Percentiles rank a stretch among this genome's conserved stretches.
phyloP scores from a whole-genome alignment of 768 basidiomycete species.

The Pisolithus orientalis region DNA sequence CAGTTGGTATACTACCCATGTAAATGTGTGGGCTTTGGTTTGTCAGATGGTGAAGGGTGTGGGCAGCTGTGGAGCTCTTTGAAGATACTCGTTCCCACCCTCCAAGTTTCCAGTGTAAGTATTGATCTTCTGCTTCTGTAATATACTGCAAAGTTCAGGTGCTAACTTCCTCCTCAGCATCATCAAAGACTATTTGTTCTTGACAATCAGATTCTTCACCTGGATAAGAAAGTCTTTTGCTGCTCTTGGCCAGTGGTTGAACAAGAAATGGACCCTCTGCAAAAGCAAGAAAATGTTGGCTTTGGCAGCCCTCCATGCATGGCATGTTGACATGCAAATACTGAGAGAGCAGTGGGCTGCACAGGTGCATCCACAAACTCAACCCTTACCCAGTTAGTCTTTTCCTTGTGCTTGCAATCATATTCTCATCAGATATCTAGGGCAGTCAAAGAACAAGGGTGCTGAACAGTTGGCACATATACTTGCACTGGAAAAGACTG shows the following conservation, averaged over 20 bases:
- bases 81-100: constrained; percentile 13
- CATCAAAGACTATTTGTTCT: constrained; percentile 7
- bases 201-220: constrained; percentile 5
- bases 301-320: background rate
- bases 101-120: constrained; percentile 15
- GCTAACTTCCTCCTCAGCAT: constrained; percentile 1
- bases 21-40: constrained; percentile 21
- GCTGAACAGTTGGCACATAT: constrained; percentile 1
- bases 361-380: constrained; percentile 1
- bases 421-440: background rate
- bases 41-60: constrained; percentile 31
- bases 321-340: background rate
- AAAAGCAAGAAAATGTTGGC: background rate
- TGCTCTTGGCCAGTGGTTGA: constrained; percentile 5
- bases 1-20: constrained; percentile 31
- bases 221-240: background rate
- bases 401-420: background rate
- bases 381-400: constrained; percentile 2
- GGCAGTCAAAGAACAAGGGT: background rate
- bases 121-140: background rate
- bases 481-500: constrained; percentile 1
- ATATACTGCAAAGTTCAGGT: no score
- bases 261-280: background rate
- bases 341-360: background rate
- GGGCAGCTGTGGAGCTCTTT: constrained; percentile 30